phyloP scores from a whole-genome alignment of 1,284 basidiomycete genomes.

The Naganishia sp. region DNA sequence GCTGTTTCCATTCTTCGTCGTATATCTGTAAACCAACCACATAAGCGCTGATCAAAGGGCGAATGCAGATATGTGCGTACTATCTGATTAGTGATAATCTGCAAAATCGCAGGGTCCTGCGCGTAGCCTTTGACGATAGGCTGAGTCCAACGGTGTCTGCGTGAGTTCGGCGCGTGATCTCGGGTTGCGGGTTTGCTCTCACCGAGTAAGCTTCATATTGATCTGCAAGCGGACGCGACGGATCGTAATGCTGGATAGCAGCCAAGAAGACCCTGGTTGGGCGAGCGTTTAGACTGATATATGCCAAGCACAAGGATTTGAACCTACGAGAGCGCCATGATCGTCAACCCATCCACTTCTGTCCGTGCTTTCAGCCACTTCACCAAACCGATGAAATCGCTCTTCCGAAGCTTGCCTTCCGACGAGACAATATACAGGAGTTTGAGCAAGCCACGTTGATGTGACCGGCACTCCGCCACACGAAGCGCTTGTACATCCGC shows the following conservation, averaged over 20 bases:
- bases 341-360: conserved; percentile 30
- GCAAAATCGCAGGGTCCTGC: conserved; percentile 22
- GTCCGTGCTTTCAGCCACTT: conserved; percentile 28
- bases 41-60: background rate
- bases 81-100: conserved; percentile 30
- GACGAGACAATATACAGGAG: conserved; percentile 23
- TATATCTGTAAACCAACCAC: conserved; percentile 4
- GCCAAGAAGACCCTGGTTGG: conserved; percentile 24
- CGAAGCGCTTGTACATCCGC: conserved; percentile 23
- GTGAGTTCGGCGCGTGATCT: no score
- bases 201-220: conserved; percentile 22
- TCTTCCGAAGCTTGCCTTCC: conserved; percentile 22
- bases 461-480: conserved; percentile 20
- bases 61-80: background rate
- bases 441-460: conserved; percentile 22
- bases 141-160: background rate
- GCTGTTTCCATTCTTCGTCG: conserved; percentile 32
- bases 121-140: conserved; percentile 24
- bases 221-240: conserved; percentile 19
- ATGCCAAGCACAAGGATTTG: no score
- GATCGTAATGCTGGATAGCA: conserved; percentile 30
- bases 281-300: no score
- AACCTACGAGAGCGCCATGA: conserved; percentile 27
- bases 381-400: conserved; percentile 29
- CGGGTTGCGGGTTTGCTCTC: background rate